Base-by-base conservation (phyloP, 148 eudicot genomes). In the Chenopodium quinoa region DNA sequence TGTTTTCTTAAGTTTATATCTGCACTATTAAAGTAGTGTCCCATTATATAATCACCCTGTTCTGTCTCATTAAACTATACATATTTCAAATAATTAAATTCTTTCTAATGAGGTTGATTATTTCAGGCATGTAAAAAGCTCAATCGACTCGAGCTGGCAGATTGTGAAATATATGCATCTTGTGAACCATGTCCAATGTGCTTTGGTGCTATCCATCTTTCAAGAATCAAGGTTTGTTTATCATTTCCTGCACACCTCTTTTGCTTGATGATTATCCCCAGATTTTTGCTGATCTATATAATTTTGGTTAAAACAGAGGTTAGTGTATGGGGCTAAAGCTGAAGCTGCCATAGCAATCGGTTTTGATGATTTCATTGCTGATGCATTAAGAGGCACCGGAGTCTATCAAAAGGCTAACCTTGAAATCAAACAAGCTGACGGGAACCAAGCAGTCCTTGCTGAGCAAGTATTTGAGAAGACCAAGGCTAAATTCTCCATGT, bases 181-280 rank as follows among this genome's bases (percentile, higher is more conserved):
- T 94, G 98, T 71, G 98, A 94, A 82, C 96, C 96, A 73, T 92
- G 98, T 62, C 93, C 98, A 46, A 94, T 94, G 98, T 93, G 98
- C 88, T 93, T 93, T 50, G 94, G 95, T 32, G 95, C 95, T 20
- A 93, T 93, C 79, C 92, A 90, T 79, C 92, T 92, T 69, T 90
- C 95, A 8, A 86, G 93, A 89, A 88, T 90, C 46, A 94, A 92
- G 96, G 98, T 94, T 77, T 73, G 93, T 91, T 89, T 40, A 48
- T 64, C 67, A 32, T 22, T 1, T 40, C n/a, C 32, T 2, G 8
- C 9, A 29, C 32, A 25, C 34, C 9, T 4, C 34, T 22, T 44
- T 40, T 71, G 54, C 27, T 14, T 48, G 29, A 23, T 73, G 76
- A 47, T 47, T 73, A 46, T 47, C 4, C 32, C 32, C 76, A 3